Conservation (phyloP, 164 flowering plant species). For the Saururus chinensis region DNA sequence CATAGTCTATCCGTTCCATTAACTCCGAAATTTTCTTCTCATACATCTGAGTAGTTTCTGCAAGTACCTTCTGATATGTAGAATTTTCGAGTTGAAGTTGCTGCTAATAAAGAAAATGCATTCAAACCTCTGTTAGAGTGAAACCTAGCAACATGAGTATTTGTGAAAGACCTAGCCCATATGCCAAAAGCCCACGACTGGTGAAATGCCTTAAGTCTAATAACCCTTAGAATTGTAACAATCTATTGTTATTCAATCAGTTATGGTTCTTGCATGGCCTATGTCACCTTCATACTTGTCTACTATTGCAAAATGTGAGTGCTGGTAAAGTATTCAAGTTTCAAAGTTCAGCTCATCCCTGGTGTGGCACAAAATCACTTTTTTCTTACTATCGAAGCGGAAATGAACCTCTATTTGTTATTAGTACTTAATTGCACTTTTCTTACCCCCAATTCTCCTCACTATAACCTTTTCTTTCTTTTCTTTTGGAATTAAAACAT, state of each 20-base stretch:
- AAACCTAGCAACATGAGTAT: neutral
- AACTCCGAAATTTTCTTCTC: conserved; percentile 54
- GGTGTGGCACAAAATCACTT: too few species aligned
- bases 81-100: conserved; percentile 43
- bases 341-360: too few species aligned
- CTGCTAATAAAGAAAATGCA: conserved; percentile 29
- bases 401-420: too few species aligned
- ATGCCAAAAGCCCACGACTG: neutral
- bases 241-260: neutral
- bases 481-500: too few species aligned
- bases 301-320: neutral
- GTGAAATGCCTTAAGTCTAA: neutral
- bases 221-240: neutral
- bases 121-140: conserved; percentile 8
- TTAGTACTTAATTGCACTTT: too few species aligned
- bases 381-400: too few species aligned
- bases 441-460: too few species aligned
- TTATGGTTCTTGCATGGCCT: neutral
- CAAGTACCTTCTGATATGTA: conserved; percentile 48
- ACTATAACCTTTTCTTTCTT: too few species aligned
- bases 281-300: neutral
- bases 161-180: neutral
- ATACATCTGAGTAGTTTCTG: conserved; percentile 55
- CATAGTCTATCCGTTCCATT: conserved; percentile 40
- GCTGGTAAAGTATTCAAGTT: neutral